These are phyloP conservation scores for Xerocomus spinulosus DNA, from an alignment of 768 basidiomycete species.

Conservation along the genomic window DNA sequence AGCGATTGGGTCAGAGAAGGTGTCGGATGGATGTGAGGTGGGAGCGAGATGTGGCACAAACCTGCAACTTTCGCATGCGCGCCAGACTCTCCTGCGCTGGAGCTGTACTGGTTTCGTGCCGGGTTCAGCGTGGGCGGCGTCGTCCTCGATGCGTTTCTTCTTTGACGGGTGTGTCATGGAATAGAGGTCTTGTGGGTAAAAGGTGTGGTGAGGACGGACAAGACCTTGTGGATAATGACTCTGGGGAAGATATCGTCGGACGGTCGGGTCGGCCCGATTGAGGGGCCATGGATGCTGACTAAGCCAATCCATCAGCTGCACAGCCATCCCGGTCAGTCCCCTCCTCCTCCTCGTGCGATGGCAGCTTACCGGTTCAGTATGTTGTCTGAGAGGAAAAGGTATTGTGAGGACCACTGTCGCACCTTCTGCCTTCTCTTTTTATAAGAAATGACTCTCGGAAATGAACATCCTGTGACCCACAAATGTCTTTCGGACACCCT, in stretches of 20 bases:
- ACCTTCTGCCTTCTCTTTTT: constrained; percentile 23
- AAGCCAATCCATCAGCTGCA: constrained; percentile 30
- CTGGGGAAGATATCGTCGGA: constrained; percentile 32
- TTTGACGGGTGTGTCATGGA: constrained; percentile 55
- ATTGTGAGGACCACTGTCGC: constrained; percentile 17
- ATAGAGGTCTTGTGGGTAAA: constrained; percentile 42
- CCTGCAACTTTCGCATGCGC: constrained; percentile 89
- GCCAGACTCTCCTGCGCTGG: constrained; percentile 78
- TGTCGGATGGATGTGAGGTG: constrained; percentile 12
- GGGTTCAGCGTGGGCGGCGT: constrained; percentile 43
- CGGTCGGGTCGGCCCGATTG: constrained; percentile 35
- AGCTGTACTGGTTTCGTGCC: constrained; percentile 71
- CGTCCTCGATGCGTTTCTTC: constrained; percentile 74
- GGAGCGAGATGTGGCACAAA: constrained; percentile 32
- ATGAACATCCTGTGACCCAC: constrained; percentile 34
- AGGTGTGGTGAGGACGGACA: constrained; percentile 18
- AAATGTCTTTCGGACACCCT: constrained; percentile 26
- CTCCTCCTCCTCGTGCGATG: constrained; percentile 15
- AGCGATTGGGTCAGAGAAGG: constrained; percentile 16
- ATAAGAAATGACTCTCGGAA: constrained; percentile 30
- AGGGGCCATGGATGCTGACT: constrained; percentile 29
- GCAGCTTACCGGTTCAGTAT: too few relatives aligned
- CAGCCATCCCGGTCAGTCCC: constrained; percentile 23
- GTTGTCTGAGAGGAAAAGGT: constrained; percentile 19
- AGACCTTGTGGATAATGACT: constrained; percentile 20